These are phyloP conservation scores for Schizochytrium sp. DNA, from an alignment of 108 stramenopile genomes.

Conservation along the genomic window DNA sequence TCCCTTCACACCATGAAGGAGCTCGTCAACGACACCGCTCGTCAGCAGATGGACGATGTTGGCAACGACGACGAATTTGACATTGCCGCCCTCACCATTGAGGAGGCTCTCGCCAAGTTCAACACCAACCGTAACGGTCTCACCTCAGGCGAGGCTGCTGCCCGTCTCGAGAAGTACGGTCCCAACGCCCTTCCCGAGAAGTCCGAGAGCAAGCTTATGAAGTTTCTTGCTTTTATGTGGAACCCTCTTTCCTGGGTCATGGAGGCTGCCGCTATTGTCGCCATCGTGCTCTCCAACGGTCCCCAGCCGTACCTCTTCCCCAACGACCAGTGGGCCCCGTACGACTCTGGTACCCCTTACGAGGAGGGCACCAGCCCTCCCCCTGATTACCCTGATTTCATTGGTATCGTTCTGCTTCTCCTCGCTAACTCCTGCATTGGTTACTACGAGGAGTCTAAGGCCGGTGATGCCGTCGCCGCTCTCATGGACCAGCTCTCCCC, in stretches of 20 bases:
- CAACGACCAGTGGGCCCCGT: not conserved
- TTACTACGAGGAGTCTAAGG: constrained; percentile 74
- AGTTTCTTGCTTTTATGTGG: constrained; percentile 61
- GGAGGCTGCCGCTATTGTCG: constrained; percentile 64
- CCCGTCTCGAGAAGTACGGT: constrained; percentile 53
- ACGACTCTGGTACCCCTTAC: not conserved
- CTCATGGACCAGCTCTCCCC: constrained; percentile 82
- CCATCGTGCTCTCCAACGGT: constrained; percentile 62
- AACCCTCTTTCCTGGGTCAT: constrained; percentile 67
- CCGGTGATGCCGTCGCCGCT: constrained; percentile 82
- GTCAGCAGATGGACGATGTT: constrained; percentile 16
- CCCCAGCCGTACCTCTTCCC: constrained; percentile 59
- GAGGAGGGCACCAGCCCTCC: constrained; percentile 2
- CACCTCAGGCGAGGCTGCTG: constrained; percentile 59
- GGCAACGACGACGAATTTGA: constrained; percentile 44
- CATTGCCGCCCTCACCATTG: constrained; percentile 58
- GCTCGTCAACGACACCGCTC: constrained; percentile 21
- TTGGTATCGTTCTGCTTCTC: constrained; percentile 56
- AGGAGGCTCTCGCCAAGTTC: constrained; percentile 48
- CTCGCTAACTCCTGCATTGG: constrained; percentile 63
- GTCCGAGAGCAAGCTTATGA: constrained; percentile 63
- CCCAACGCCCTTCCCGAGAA: constrained; percentile 67
- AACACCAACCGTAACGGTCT: constrained; percentile 59
- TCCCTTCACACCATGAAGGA: constrained; percentile 58
- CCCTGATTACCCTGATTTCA: constrained; percentile 55